Evolutionary conservation across 805 yeast species (phyloP), one percentile per base, ranked within the genome.

Genomic region (Zygosaccharomyces bisporus): DNA sequence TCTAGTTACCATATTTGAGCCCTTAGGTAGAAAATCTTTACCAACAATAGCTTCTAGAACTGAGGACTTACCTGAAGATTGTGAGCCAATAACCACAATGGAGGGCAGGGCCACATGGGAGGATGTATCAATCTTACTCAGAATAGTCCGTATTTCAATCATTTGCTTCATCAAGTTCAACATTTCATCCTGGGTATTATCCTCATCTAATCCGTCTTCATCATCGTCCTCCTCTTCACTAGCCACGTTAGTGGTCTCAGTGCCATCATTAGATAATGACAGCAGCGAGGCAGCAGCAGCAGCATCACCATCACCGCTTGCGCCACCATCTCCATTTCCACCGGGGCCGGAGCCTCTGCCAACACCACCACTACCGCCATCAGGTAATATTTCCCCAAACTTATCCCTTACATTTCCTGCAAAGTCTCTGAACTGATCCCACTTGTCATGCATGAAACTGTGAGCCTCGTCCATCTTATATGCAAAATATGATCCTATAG

Each of bases 1-100:
- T 64, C 98, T 79, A 0, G 99, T 93, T 25, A 95, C 99, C 99
- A 93, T 95, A 61, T 95, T 93, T 33, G 87, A 79, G 24, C 99
- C 99, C 65, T 93, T 93, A 27, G 99, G 99, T 46, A 93, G 70
- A 55, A 93, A 93, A 62, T 93, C 97, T 55, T 86, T 95, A n/a
- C 99, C 99, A 4, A 93, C 99, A 46, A 93, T 86, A 5, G 96
- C 79, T 64, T 93, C 99, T 38, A 93, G 73, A 1, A 93, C 99
- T 1, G 98, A 91, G 0, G 97, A 88, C 64, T 93, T 93, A 35
- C 99, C 99, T 34, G 96, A 86, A 6, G 95, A 86, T 69, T 93
- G 99, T 1, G 98, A 91, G 0, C 99, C 99, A 50, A 93, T 79
- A 2, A 93, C 99, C 23, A 93, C 98, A 56, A 93, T 93, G 0